Evolutionary conservation across 495 filamentous ascomycete species (phyloP).

Genomic region (Podospora bellae-mahoneyi): DNA sequence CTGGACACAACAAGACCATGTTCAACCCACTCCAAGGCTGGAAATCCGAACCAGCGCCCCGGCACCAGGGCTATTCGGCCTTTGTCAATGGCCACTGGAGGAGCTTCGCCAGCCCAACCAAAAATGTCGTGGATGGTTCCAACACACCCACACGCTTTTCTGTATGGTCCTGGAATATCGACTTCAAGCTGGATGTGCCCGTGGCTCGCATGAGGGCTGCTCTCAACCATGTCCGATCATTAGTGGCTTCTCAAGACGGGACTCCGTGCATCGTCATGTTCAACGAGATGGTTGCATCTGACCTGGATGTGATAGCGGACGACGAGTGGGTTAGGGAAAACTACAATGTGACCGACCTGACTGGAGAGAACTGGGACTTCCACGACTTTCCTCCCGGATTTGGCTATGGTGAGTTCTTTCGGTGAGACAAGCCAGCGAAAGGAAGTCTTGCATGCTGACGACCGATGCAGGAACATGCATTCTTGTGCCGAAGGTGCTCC

Average conservation of each 20-base stretch:
- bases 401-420: slow-evolving; percentile 30
- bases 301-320: slow-evolving; percentile 40
- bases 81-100: not conserved
- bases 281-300: slow-evolving; percentile 46
- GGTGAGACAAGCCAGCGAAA: not conserved
- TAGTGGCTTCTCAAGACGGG: slow-evolving; percentile 17
- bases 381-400: slow-evolving; percentile 16
- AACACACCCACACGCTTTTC: slow-evolving; percentile 14
- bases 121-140: not conserved
- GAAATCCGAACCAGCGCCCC: not conserved
- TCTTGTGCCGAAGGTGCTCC: slow-evolving; percentile 46
- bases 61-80: slow-evolving; percentile 17
- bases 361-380: slow-evolving; percentile 14
- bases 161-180: slow-evolving; percentile 50
- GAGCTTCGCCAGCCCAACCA: not conserved
- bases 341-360: slow-evolving; percentile 50
- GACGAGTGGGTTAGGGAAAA: slow-evolving; percentile 41
- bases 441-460: not conserved
- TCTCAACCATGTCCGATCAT: slow-evolving; percentile 38
- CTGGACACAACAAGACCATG: not conserved
- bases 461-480: slow-evolving; percentile 50
- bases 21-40: not conserved
- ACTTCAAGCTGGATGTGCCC: slow-evolving; percentile 41
- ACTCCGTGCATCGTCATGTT: slow-evolving; percentile 45
- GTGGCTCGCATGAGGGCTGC: slow-evolving; percentile 44